Evolutionary conservation across 83 land plant genomes (phyloP).

Genomic region (Diphasiastrum complanatum): DNA sequence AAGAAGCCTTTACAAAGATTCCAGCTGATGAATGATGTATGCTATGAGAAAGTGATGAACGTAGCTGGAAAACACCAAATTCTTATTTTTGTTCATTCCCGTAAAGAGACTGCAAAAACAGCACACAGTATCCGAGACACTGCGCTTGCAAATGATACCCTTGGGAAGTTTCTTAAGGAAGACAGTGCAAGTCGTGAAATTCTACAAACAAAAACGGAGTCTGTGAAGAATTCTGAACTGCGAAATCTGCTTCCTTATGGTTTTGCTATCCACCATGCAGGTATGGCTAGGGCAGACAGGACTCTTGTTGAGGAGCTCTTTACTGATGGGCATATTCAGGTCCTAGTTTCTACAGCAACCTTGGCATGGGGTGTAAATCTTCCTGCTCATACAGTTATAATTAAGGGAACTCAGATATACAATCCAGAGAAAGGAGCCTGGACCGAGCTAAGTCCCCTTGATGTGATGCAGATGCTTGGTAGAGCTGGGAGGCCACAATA

Average conservation of each 20-base stretch:
- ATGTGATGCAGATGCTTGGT: slow-evolving; percentile 17
- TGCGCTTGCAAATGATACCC: no score
- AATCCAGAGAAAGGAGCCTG: slow-evolving; percentile 16
- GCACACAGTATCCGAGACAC: no score
- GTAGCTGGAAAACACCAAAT: no score
- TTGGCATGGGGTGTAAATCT: slow-evolving; percentile 17
- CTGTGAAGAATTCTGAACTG: slow-evolving; percentile 8
- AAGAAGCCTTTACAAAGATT: slow-evolving; percentile 15
- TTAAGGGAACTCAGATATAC: slow-evolving; percentile 12
- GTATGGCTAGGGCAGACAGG: slow-evolving; percentile 3
- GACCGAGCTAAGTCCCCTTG: slow-evolving; percentile 15
- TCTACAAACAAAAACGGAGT: slow-evolving; percentile 5
- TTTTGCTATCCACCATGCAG: not conserved
- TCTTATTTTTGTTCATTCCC: slow-evolving; percentile 13
- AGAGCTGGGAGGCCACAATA: slow-evolving; percentile 11
- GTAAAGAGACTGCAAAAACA: slow-evolving; percentile 13
- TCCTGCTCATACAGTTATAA: slow-evolving; percentile 14
- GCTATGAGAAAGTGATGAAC: no score
- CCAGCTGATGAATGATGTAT: slow-evolving; percentile 10
- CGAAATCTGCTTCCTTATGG: not conserved
- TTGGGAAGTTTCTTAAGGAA: no score
- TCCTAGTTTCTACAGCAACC: slow-evolving; percentile 13
- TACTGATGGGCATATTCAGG: slow-evolving; percentile 16
- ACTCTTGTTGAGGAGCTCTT: slow-evolving; percentile 17
- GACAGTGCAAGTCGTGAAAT: no score